Base-by-base conservation (phyloP, 1,284 basidiomycete genomes). In the Ceratobasidium sp. region DNA sequence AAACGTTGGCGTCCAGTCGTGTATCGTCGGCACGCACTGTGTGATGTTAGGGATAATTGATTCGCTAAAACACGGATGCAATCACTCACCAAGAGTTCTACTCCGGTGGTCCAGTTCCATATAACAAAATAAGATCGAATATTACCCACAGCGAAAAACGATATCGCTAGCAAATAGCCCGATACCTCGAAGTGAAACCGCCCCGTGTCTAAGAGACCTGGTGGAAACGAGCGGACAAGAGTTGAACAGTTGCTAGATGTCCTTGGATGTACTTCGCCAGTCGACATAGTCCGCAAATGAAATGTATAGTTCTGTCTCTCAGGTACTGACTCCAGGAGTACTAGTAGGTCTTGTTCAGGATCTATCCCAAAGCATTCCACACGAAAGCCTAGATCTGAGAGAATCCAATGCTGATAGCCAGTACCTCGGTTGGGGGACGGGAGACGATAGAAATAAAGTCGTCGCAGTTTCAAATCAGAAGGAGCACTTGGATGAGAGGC, bases 101-200 rank as follows among this genome's bases (percentile, higher is more conserved):
- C 53, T 8, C 71, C 71, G 19, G 57, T 63, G 15, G 71, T 73
- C 71, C 71, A 73, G 27, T 73, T 57, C 71, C 71, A 73, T 19
- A 73, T 48, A 11, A 36, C 48, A 71, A 71, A 19, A 57, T 1
- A 14, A 71, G 41, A 19, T 53, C 53, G 15, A 57, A 31, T 14
- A 48, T 57, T 27, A 44, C 53, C 9, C 56, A 53, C 3, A 57
- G 45, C 27, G 48, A 44, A 24, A 71, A 71, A 56, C 47, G 59
- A 31, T 57, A 71, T 14, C 24, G 45, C n/a, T 17, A 71, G 22
- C 11, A 17, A 36, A 11, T 27, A 7, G 9, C 54, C 51, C 29
- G 31, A 72, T n/a, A 56, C 27, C 27, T n/a, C 41, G 19, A 47
- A 50, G 19, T 0, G 33, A 19, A 60, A 45, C 3, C 19, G 11